Evolutionary conservation across 2,329 filamentous ascomycete species (phyloP).

Genomic region (Aspergillus arachidicola): DNA sequence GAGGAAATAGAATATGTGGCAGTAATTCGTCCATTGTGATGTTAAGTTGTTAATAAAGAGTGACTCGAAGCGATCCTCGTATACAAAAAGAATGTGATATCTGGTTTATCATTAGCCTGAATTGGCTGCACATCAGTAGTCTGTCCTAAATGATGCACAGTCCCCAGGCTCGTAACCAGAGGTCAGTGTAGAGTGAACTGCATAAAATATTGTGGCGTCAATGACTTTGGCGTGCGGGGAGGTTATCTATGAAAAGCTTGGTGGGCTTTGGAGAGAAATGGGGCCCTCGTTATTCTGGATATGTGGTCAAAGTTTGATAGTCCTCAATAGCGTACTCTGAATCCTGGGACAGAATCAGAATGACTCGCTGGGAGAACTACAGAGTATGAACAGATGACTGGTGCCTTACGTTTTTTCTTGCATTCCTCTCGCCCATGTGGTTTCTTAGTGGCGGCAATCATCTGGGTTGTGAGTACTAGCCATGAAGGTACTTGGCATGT

Average conservation of each 20-base stretch:
- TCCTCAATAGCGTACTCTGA: conserved; percentile 14
- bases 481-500: not conserved
- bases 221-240: conserved; percentile 3
- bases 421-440: not conserved
- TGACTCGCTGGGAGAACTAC: not conserved
- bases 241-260: not conserved
- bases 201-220: conserved; percentile 2
- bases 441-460: not conserved
- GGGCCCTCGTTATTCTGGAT: not conserved
- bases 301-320: conserved; percentile 18
- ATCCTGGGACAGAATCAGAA: not conserved
- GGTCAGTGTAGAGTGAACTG: conserved; percentile 11
- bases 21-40: conserved; percentile 19
- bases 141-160: not conserved
- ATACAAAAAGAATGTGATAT: conserved; percentile 20
- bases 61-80: not conserved
- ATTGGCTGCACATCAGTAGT: not conserved
- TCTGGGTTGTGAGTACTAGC: not conserved
- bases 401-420: not conserved
- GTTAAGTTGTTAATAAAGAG: not conserved
- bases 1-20: conserved; percentile 20
- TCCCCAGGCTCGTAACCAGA: conserved; percentile 9
- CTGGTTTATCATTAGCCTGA: not conserved
- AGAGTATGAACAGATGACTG: not conserved
- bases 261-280: not conserved